Base-by-base conservation (phyloP, 164 flowering plant species). In the Magnolia officinalis region DNA sequence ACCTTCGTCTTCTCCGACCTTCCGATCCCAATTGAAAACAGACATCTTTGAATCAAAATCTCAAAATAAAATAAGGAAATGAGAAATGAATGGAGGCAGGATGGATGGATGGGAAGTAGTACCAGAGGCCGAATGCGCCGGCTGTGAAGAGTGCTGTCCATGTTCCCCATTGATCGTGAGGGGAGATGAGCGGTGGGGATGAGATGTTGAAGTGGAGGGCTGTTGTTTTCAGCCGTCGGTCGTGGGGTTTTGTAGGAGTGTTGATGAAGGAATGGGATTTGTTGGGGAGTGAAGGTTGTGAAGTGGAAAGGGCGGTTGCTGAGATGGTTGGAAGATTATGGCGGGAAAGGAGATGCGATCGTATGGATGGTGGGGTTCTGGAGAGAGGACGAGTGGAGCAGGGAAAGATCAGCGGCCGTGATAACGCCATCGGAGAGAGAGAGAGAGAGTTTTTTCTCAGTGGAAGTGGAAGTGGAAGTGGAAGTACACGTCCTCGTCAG, bases 1-100 rank as follows among this genome's bases (percentile, higher is more conserved):
- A 91, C 78, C 84, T 88, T 87, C 37, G 93, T 94, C 85, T 84
- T 91, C 91, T 92, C 97, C 16, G 97, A 92, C 97, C 98, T 92
- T 80, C 80, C 65, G 71, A 58, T 37, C 8, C 45, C 55, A 7
- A 37, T 37, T 37, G 6, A 37, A 37, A 37, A 37, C 45, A 37
- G 45, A 37, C 50, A 26, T 19, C 52, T 50, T 21, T 67, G 71
- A 4, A 67, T 67, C 52, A 45, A 26, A 2, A 65, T 13, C 51
- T 24, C 19, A 29, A 29, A 23, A 45, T 0, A 67, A 45, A 11
- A 70, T 26, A 58, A 23, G 6, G 59, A 23, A 24, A 11, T 13
- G 50, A 2, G 50, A 67, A 63, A 8, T 19, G 14, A 8, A 14
- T 66, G 1, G 69, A 26, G 69, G 13, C 69, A 6, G 5, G 16